Evolutionary conservation across 2,329 filamentous ascomycete species (phyloP).

Genomic region (Beauveria rudraprayagi): DNA sequence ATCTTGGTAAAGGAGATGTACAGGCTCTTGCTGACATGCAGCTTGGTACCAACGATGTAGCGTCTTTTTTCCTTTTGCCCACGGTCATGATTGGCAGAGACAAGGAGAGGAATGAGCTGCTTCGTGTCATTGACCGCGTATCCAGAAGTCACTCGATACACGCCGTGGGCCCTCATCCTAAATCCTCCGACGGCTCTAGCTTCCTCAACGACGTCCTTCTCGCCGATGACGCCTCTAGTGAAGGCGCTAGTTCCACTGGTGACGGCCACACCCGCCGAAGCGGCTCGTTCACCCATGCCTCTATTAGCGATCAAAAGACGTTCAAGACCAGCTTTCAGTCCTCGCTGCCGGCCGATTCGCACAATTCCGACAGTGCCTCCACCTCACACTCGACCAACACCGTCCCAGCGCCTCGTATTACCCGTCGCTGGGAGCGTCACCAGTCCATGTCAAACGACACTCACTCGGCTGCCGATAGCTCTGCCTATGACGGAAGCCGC

Average conservation of each 20-base stretch:
- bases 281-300: constrained; percentile 40
- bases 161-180: constrained; percentile 33
- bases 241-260: constrained; percentile 50
- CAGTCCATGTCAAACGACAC: constrained; percentile 43
- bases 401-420: constrained; percentile 25
- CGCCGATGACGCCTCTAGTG: constrained; percentile 48
- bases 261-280: constrained; percentile 38
- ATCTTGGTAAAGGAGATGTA: constrained; percentile 68
- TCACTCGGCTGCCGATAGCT: constrained; percentile 37
- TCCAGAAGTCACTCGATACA: constrained; percentile 53
- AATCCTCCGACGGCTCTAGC: constrained; percentile 46
- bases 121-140: constrained; percentile 69
- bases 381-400: constrained; percentile 33
- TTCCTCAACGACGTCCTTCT: constrained; percentile 44
- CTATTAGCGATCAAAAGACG: constrained; percentile 33
- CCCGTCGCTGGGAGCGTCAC: constrained; percentile 44
- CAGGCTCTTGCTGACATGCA: constrained; percentile 63
- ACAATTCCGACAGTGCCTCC: constrained; percentile 38
- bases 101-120: constrained; percentile 60
- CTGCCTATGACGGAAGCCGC: constrained; percentile 34
- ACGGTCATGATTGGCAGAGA: constrained; percentile 72
- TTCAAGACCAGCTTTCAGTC: constrained; percentile 32
- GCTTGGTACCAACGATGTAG: constrained; percentile 78
- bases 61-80: constrained; percentile 85
- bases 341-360: constrained; percentile 34